Base-by-base conservation (phyloP, 306 rosid species). In the Quercus alba region DNA sequence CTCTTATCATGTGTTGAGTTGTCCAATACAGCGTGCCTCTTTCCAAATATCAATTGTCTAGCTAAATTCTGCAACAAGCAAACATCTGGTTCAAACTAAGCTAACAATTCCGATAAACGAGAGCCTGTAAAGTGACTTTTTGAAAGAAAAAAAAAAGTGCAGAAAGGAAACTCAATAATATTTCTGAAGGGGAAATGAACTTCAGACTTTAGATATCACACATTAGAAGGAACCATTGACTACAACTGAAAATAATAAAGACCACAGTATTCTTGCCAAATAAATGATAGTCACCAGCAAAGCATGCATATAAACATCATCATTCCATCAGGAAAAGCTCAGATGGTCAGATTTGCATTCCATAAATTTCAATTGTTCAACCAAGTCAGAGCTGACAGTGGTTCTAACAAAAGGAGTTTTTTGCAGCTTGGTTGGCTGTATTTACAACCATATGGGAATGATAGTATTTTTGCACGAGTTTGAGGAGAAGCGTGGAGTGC, bases 41-140 rank as follows among this genome's bases (percentile, higher is more conserved):
- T 89, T 61, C 97, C 97, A 62, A 91, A 92, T 62, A 94, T 88
- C 77, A 94, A 82, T 66, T 85, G 86, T 71, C 80, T 89, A 23
- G 87, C 97, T 80, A 88, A 71, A 82, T 86, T 87, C 98, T 94
- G 94, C 85, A 74, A 61, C 31, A 84, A 56, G 78, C 13, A 72
- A 56, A 7, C 58, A 75, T 28, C 77, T 41, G 75, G 72, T 73
- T 82, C 66, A 82, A 81, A 82, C 66, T 56, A 56, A 7, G 13
- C 62, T 56, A 3, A 56, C 23, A 56, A 56, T 5, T 56, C 0
- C 1, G 3, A 19, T 19, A 56, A 56, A 56, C 3, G 11, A 1
- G 14, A 10, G 26, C 73, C 31, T 64, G 35, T 61, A 33, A 77
- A 75, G 56, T 73, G 79, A 56, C 64, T 54, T 19, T 38, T 10